Conservation (phyloP, 1,284 basidiomycete genomes). For the Pseudozyma hubeiensis region DNA sequence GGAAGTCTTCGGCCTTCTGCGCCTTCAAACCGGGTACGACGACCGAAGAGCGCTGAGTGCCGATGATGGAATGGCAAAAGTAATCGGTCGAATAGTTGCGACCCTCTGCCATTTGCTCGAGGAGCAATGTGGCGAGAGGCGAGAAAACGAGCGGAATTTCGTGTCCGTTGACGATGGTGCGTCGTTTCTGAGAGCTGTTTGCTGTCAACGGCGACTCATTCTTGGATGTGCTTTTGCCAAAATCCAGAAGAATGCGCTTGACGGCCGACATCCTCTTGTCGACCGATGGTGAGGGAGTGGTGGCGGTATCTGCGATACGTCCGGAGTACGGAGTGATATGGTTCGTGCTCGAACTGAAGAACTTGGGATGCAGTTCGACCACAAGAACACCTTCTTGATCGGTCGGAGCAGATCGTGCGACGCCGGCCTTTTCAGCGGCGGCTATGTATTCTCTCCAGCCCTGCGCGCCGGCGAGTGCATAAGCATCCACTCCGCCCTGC, state of each 20-base stretch:
- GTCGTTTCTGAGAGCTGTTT: constrained; percentile 5
- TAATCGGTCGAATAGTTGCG: constrained; percentile 51
- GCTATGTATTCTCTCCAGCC: constrained; percentile 55
- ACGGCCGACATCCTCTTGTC: constrained; percentile 25
- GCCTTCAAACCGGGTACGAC: constrained; percentile 21
- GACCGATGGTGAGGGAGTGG: constrained; percentile 18
- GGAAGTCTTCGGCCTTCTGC: constrained; percentile 33
- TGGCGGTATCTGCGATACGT: constrained; percentile 38
- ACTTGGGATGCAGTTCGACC: constrained; percentile 46
- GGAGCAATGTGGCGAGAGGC: constrained; percentile 34
- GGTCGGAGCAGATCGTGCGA: constrained; percentile 41
- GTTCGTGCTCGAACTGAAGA: constrained; percentile 16
- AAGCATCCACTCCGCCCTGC: constrained; percentile 43
- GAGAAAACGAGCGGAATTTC: constrained; percentile 29
- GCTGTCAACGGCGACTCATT: constrained; percentile 16
- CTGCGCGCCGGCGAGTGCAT: constrained; percentile 41
- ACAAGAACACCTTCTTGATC: constrained; percentile 34
- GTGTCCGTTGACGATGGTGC: constrained; percentile 39
- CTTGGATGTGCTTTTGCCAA: constrained; percentile 26
- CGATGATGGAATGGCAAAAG: constrained; percentile 46
- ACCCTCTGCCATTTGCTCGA: constrained; percentile 44
- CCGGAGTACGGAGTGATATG: constrained; percentile 17
- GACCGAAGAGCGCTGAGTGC: constrained; percentile 15
- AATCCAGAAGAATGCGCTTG: constrained; percentile 15
- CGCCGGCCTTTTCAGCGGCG: constrained; percentile 44